Evolutionary conservation across 768 basidiomycete genomes (phyloP).

Genomic region (Scleroderma citrinum): DNA sequence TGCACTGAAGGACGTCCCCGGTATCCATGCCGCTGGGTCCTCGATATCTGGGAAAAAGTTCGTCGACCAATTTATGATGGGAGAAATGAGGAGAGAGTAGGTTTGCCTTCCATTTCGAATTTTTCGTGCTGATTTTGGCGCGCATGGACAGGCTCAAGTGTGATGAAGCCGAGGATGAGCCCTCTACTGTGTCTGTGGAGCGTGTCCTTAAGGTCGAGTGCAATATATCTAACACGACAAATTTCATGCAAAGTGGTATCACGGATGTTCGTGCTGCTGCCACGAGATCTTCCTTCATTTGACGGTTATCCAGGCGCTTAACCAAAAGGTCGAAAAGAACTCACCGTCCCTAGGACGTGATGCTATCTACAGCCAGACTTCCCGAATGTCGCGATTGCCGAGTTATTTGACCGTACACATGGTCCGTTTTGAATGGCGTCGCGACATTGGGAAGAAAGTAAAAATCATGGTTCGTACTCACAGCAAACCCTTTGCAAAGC

Average conservation of each 20-base stretch:
- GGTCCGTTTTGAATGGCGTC: conserved; percentile 94
- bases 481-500: not conserved
- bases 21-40: conserved; percentile 27
- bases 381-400: conserved; percentile 80
- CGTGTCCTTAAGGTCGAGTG: conserved; percentile 86
- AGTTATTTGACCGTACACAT: conserved; percentile 85
- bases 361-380: conserved; percentile 75
- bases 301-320: conserved; percentile 55
- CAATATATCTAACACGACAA: conserved; percentile 82
- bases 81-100: conserved; percentile 69
- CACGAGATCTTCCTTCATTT: conserved; percentile 2
- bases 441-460: conserved; percentile 86
- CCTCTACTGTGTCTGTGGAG: conserved; percentile 55
- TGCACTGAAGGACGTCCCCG: conserved; percentile 65
- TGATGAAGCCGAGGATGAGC: conserved; percentile 79
- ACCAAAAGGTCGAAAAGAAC: conserved; percentile 80
- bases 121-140: conserved; percentile 9
- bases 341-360: conserved; percentile 75
- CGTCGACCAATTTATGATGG: conserved; percentile 77
- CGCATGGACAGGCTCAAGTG: conserved; percentile 58
- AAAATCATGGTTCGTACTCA: conserved; percentile 80
- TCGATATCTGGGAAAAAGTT: conserved; percentile 46
- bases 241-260: conserved; percentile 85
- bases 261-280: conserved; percentile 50
- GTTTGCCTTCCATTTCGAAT: not conserved